Base-by-base conservation (phyloP, 2,329 filamentous ascomycete genomes). In the Harringtonia aguacate region DNA sequence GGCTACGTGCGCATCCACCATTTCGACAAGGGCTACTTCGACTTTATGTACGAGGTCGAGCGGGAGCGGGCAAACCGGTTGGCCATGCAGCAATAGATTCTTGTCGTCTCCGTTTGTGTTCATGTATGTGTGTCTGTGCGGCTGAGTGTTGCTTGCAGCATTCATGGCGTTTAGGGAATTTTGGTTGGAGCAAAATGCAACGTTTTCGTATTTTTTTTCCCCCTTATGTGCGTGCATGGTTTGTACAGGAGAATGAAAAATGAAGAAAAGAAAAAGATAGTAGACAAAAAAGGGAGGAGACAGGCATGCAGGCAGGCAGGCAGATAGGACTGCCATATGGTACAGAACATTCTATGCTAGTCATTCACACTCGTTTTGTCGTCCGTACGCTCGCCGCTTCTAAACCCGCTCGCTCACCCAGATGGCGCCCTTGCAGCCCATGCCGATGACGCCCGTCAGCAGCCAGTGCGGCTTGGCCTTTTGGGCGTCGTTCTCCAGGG, bases 41-140 rank as follows among this genome's bases (percentile, higher is more conserved):
- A 98, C 67, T 98, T 98, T 71, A 79, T 85, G 73, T 98, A 95
- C 66, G 92, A 98, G 75, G 92, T 97, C 50, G 92, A 98, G 79
- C 77, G 89, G 66, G 89, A 95, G 72, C 67, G 71, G 51, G 60
- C 66, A 57, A 75, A 74, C 65, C 63, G 51, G 54, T 59, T 64
- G 46, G 53, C 55, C 17, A 39, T 52, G 38, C 40, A 48, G 39
- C 46, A 50, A 39, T 48, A 50, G 20, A 17, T 18, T 33, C 20
- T 27, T 27, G 24, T 27, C 24, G 24, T 6, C 24, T 27, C 24
- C 10, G 7, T 27, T 7, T 27, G 6, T 27, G 18, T 10, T 20
- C 15, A 30, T 8, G 30, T 24, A 28, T 36, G 17, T 37, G 36
- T 42, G 37, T 37, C 30, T 44, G 15, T 38, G 22, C 9, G 20